These are phyloP conservation scores for Xerocomus nothofagi DNA, from an alignment of 1,284 basidiomycete species.

Conservation along the genomic window DNA sequence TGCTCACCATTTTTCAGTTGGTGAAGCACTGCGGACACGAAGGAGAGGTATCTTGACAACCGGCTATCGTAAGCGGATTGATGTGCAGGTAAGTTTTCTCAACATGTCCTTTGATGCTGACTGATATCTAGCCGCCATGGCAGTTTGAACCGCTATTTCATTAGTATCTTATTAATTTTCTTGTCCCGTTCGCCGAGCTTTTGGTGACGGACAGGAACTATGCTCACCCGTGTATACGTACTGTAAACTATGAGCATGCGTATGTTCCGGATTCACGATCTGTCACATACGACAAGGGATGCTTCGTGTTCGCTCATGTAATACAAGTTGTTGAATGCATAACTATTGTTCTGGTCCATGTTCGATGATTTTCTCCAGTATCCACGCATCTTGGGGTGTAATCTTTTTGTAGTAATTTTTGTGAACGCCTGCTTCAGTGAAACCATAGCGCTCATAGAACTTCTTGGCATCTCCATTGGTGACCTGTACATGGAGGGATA, in stretches of 20 bases:
- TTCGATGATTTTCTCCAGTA: slow-evolving; percentile 56
- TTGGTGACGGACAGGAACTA: slow-evolving; percentile 15
- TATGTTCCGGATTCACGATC: slow-evolving; percentile 15
- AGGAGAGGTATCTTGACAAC: slow-evolving; percentile 45
- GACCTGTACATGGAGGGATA: slow-evolving; percentile 79
- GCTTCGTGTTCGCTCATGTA: slow-evolving; percentile 21
- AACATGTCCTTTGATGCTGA: slow-evolving; percentile 12
- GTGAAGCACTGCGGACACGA: slow-evolving; percentile 75
- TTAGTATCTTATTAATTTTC: slow-evolving; percentile 29
- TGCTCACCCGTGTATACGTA: slow-evolving; percentile 28
- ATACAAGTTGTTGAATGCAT: slow-evolving; percentile 20
- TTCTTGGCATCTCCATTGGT: slow-evolving; percentile 69
- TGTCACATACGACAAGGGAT: slow-evolving; percentile 20
- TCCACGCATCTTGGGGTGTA: slow-evolving; percentile 74
- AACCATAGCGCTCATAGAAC: slow-evolving; percentile 80
- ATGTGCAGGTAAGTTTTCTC: slow-evolving; percentile 18
- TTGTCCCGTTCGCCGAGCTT: slow-evolving; percentile 20
- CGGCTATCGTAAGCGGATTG: slow-evolving; percentile 21
- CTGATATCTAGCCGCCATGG: slow-evolving; percentile 17
- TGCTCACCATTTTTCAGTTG: slow-evolving; percentile 45
- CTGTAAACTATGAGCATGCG: slow-evolving; percentile 33
- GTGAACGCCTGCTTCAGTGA: slow-evolving; percentile 60
- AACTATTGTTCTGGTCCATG: slow-evolving; percentile 27
- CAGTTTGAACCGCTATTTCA: slow-evolving; percentile 20
- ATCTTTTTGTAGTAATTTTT: slow-evolving; percentile 84